Percentiles rank a stretch among this genome's conserved stretches.
phyloP scores from a whole-genome alignment of 164 flowering plant species.

The Chloranthus sessilifolius region DNA sequence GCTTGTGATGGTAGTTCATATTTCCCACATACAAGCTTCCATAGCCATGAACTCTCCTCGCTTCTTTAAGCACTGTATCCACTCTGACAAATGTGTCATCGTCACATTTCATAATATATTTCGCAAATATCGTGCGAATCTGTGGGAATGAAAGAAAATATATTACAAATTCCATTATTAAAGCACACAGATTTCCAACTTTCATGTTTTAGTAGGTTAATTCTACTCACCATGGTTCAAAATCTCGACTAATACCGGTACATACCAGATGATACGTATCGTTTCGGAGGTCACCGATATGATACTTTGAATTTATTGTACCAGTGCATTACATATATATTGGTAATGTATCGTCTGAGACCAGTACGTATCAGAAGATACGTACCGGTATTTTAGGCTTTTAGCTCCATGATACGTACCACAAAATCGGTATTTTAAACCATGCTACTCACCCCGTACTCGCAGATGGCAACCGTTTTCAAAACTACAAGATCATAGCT shows the following conservation, averaged over 20 bases:
- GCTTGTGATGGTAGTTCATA: conserved; percentile 59
- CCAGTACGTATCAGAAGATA: too few species aligned
- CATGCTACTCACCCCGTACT: conserved; percentile 58
- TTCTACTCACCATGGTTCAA: too few species aligned
- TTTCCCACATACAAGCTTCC: conserved; percentile 56
- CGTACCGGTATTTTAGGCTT: too few species aligned
- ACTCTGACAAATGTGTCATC: conserved; percentile 72
- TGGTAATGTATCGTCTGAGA: too few species aligned
- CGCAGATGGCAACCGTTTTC: conserved; percentile 72
- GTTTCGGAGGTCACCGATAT: too few species aligned
- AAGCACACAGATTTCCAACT: conserved; percentile 3
- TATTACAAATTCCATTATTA: background rate
- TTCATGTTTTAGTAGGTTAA: background rate
- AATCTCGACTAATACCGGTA: too few species aligned
- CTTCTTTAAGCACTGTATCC: conserved; percentile 46
- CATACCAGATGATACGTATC: too few species aligned
- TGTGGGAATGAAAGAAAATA: conserved; percentile 10
- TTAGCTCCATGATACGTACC: too few species aligned
- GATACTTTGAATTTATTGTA: too few species aligned
- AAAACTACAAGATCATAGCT: conserved; percentile 68
- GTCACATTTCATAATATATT: conserved; percentile 67
- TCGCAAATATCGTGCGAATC: conserved; percentile 49
- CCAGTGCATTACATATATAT: too few species aligned
- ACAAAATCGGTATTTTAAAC: too few species aligned
- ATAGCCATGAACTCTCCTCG: conserved; percentile 23